Percentiles rank a stretch among this genome's conserved stretches.
These are phyloP conservation scores for Escovopsis sp. DNA, from an alignment of 2,329 filamentous ascomycete genomes.

Conservation along the genomic window DNA sequence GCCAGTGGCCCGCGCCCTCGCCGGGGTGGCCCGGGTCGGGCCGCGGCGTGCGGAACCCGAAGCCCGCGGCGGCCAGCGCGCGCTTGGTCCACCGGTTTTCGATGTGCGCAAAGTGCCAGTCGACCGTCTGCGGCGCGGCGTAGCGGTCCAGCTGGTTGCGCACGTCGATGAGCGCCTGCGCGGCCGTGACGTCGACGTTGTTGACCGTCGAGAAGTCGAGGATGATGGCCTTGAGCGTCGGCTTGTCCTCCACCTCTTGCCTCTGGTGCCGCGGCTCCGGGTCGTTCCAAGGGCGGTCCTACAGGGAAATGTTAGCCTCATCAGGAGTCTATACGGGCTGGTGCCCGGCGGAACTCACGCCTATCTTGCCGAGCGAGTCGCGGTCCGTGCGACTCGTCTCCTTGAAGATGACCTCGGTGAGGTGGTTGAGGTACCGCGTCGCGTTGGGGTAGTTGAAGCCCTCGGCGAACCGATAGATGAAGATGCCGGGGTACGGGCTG, in stretches of 20 bases:
- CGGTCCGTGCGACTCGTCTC: slow-evolving; percentile 31
- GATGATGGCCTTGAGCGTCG: slow-evolving; percentile 39
- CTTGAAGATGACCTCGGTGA: slow-evolving; percentile 30
- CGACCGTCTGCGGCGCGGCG: slow-evolving; percentile 28
- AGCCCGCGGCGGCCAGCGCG: slow-evolving; percentile 38
- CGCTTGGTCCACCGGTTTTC: slow-evolving; percentile 41
- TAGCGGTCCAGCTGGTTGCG: slow-evolving; percentile 38
- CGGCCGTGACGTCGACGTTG: slow-evolving; percentile 39
- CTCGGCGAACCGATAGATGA: slow-evolving; percentile 40
- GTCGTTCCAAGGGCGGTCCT: slow-evolving; percentile 45
- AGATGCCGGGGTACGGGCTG: slow-evolving; percentile 37
- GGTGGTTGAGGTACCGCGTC: slow-evolving; percentile 33
- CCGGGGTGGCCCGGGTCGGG: slow-evolving; percentile 9
- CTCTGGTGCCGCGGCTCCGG: slow-evolving; percentile 23
- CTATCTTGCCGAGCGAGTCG: slow-evolving; percentile 29
- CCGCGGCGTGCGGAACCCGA: slow-evolving; percentile 27
- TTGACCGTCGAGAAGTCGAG: slow-evolving; percentile 42
- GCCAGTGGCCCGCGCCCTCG: slow-evolving; percentile 25
- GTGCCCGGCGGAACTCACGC: slow-evolving; percentile 20
- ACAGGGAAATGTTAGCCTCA: slow-evolving; percentile 5
- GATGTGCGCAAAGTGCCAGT: slow-evolving; percentile 38
- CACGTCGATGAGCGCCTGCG: slow-evolving; percentile 39
- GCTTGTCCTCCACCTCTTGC: slow-evolving; percentile 23
- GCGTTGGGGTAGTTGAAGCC: slow-evolving; percentile 44
- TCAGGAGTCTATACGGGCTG: background rate